Percentiles rank a stretch among this genome's conserved stretches.
Conservation (phyloP, 345 rosid genomes). For the Dimocarpus longan region DNA sequence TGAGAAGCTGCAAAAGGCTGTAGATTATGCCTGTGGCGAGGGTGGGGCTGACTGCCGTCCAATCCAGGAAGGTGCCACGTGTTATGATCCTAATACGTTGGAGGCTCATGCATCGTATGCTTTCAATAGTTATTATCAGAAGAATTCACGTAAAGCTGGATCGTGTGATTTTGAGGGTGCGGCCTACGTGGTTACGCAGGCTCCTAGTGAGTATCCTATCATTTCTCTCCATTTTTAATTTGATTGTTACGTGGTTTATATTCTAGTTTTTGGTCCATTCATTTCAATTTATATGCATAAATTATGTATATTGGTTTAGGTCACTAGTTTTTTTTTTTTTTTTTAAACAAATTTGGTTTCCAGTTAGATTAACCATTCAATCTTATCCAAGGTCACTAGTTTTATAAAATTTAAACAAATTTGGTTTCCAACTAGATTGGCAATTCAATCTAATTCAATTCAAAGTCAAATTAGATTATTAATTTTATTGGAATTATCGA, state of each 20-base stretch:
- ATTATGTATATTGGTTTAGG: not conserved
- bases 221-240: not conserved
- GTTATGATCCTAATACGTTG: slow-evolving; percentile 59
- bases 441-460: too few relatives aligned
- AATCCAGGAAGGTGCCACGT: slow-evolving; percentile 72
- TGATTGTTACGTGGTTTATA: not conserved
- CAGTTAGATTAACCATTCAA: too few relatives aligned
- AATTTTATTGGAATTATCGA: too few relatives aligned
- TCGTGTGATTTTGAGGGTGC: slow-evolving; percentile 74
- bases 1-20: slow-evolving; percentile 58
- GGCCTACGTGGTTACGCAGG: slow-evolving; percentile 67
- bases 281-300: not conserved
- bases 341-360: too few relatives aligned
- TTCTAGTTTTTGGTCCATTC: too few relatives aligned
- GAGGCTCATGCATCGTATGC: slow-evolving; percentile 91
- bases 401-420: too few relatives aligned
- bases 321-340: not conserved
- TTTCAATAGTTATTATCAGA: slow-evolving; percentile 89
- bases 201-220: slow-evolving; percentile 61
- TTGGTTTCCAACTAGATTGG: too few relatives aligned
- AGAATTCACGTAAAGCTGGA: slow-evolving; percentile 59
- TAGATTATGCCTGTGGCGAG: slow-evolving; percentile 85
- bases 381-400: too few relatives aligned
- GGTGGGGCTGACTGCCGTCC: slow-evolving; percentile 90
- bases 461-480: too few relatives aligned